Base-by-base conservation (phyloP, 2,329 filamentous ascomycete genomes). In the Mariannaea elegans region DNA sequence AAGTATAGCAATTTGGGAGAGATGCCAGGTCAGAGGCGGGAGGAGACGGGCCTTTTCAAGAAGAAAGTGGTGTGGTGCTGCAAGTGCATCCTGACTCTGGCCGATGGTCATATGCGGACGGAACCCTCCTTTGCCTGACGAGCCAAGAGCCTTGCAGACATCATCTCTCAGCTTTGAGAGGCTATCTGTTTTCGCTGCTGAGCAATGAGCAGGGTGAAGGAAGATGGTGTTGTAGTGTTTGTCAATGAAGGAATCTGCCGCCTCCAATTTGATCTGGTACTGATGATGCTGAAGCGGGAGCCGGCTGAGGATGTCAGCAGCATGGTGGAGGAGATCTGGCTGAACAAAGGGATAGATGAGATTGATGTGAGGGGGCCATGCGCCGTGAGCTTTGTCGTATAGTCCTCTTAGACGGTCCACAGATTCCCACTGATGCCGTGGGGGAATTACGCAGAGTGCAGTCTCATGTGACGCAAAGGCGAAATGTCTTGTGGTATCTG, bases 351-450 rank as follows among this genome's bases (percentile, higher is more conserved):
- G 89, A 68, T 90, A 90, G 19, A 90, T 66, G 23, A 91, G 73
- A 65, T 90, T 91, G 67, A 90, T 71, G 65, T 90, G 88, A 12
- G 87, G 85, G 3, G 88, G 87, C 88, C 89, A 91, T 73, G 80
- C 84, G 23, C 77, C 77, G 64, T 83, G 84, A 0, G 82, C 80
- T 61, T 85, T 86, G 72, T 91, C 88, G 73, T 90, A 87, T 12
- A 87, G 75, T n/a, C 77, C 79, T 42, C 88, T 83, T 3, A 91
- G 73, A 13, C 76, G 75, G 64, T 90, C 80, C 50, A 88, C 71
- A 3, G 81, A 66, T 1, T 76, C 62, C 77, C 82, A 84, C 32
- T 82, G 70, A 47, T 76, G 65, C 19, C 67, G 64, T 0, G 87
- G 85, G 3, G 86, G 86, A 7, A 90, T 76, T 16, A 89, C 70